Percentiles rank a stretch among this genome's conserved stretches.
Conservation (phyloP, 140 eudicot species). For the Flaveria floridana region DNA sequence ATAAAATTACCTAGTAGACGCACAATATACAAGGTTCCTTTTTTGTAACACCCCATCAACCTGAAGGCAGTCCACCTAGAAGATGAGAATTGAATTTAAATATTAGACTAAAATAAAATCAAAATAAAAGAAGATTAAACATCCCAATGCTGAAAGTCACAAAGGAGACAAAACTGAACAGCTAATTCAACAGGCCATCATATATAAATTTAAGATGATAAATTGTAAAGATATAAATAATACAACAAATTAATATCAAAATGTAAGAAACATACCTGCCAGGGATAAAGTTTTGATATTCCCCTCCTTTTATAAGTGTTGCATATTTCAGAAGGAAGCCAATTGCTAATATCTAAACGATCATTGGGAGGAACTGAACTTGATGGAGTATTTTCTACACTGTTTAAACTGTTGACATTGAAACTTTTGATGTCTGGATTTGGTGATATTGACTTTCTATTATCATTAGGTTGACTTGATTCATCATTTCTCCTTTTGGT, state of each 20-base stretch:
- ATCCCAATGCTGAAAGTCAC: neutral
- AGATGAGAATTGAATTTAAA: conserved; percentile 14
- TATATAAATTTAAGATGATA: neutral
- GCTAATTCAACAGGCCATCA: neutral
- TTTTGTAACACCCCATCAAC: conserved; percentile 88
- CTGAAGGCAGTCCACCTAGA: conserved; percentile 96
- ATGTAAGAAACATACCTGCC: conserved; percentile 65
- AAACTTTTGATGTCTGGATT: conserved; percentile 22
- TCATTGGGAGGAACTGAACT: conserved; percentile 50
- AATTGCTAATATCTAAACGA: conserved; percentile 60
- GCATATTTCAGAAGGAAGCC: conserved; percentile 92
- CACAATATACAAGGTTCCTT: conserved; percentile 96
- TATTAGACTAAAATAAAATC: neutral
- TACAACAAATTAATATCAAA: neutral
- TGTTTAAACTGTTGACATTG: conserved; percentile 23
- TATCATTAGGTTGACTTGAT: conserved; percentile 32
- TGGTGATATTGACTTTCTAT: conserved; percentile 41
- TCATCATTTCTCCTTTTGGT: conserved; percentile 33
- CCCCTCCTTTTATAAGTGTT: conserved; percentile 65
- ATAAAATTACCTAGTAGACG: conserved; percentile 77
- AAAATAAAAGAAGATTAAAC: neutral
- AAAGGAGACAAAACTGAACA: neutral
- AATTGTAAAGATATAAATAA: neutral
- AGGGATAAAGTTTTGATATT: conserved; percentile 77
- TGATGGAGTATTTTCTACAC: conserved; percentile 67